Conservation (phyloP, 306 rosid species). For the Prunus davidiana region DNA sequence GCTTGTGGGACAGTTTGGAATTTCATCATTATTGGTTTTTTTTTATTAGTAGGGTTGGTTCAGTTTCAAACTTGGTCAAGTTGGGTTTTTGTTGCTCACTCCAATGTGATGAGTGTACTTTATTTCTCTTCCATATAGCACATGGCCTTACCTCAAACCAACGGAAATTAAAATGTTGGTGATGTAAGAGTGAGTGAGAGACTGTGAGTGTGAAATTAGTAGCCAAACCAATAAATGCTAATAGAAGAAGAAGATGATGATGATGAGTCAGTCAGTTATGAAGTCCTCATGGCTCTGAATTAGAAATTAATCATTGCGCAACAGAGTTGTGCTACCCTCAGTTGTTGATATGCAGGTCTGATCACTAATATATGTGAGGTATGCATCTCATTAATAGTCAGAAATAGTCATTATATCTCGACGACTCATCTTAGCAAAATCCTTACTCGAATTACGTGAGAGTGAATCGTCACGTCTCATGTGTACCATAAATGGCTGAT, state of each 20-base stretch:
- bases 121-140: neutral
- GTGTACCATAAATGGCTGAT: too few species aligned
- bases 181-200: neutral
- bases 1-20: neutral
- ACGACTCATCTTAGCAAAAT: too few species aligned
- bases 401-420: too few species aligned
- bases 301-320: too few species aligned
- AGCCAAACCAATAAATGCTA: neutral
- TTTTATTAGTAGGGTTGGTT: too few species aligned
- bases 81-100: neutral
- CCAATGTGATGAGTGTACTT: neutral
- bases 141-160: neutral
- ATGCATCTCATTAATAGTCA: too few species aligned
- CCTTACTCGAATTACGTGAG: too few species aligned
- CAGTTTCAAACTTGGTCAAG: neutral
- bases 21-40: too few species aligned
- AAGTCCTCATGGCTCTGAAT: neutral
- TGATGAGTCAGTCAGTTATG: neutral
- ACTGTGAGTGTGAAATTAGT: neutral
- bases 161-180: neutral
- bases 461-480: too few species aligned
- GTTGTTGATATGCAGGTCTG: too few species aligned
- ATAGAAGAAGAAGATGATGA: neutral
- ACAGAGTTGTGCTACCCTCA: too few species aligned
- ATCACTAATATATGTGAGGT: too few species aligned